Percentiles rank a stretch among this genome's conserved stretches.
These are phyloP conservation scores for Wallacemonas sp. DNA, from an alignment of 208 protist genomes.

Conservation along the genomic window DNA sequence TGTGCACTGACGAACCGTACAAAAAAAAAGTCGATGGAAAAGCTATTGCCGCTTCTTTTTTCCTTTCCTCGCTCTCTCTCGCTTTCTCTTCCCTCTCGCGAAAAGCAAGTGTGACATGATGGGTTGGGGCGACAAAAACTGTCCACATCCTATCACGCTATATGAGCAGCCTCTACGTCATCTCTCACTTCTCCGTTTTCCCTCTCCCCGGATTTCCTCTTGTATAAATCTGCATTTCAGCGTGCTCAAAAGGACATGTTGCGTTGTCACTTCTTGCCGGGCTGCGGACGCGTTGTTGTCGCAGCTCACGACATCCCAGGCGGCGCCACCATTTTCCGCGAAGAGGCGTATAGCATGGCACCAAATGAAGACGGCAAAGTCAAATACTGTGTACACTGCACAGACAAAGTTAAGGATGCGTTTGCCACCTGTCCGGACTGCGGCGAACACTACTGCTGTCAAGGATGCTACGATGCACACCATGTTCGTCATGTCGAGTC, in stretches of 20 bases:
- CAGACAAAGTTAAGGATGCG: not conserved
- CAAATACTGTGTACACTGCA: constrained; percentile 28
- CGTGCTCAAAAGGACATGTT: too few species aligned
- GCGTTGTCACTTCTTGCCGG: not conserved
- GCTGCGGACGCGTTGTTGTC: constrained; percentile 24
- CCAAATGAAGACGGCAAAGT: constrained; percentile 13
- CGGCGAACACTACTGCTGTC: constrained; percentile 20
- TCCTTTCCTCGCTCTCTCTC: too few species aligned
- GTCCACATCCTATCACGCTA: too few species aligned
- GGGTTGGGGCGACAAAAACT: too few species aligned
- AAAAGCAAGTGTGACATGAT: too few species aligned
- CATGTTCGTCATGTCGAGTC: not conserved
- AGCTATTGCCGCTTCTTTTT: too few species aligned
- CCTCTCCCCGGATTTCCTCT: too few species aligned
- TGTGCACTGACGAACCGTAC: too few species aligned
- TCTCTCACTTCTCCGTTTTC: constrained; percentile 12
- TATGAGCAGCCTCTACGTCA: not conserved
- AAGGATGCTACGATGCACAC: constrained; percentile 21
- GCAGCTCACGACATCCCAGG: constrained; percentile 27
- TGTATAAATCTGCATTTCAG: too few species aligned
- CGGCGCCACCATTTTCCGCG: constrained; percentile 27
- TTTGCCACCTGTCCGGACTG: constrained; percentile 18
- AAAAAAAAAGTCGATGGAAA: too few species aligned
- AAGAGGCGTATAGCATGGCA: constrained; percentile 30
- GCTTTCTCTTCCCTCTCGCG: too few species aligned